Evolutionary conservation across 2,329 filamentous ascomycete genomes (phyloP), one percentile per base, ranked within the genome.

Genomic region (Ilyonectria destructans): DNA sequence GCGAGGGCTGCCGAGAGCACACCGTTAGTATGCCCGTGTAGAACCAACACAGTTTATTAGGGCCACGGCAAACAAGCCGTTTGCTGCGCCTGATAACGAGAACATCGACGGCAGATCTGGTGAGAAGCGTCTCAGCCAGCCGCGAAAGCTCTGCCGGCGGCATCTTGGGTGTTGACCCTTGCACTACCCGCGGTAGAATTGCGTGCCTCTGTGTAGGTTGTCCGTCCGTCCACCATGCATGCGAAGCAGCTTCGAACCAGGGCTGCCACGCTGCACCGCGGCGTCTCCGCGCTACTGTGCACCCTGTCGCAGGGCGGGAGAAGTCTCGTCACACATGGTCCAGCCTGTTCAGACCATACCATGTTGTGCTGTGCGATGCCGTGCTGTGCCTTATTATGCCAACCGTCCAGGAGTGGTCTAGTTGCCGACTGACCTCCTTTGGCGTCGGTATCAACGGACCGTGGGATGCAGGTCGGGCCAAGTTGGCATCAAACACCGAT

Each of bases 21-120:
- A 65, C 63, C 48, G 66, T 63, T 68, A 72, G 59, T 61, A 65
- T 67, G 69, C 31, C 56, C 58, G 55, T 21, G 64, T 37, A 61
- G 62, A 68, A 65, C 70, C 74, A 76, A 75, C 74, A 67, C 35
- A 43, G 40, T 17, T 13, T 54, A 31, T 56, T 5, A 69, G 51
- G 45, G 58, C 33, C 29, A 59, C 61, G 40, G 54, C 48, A 68
- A 60, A 35, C 40, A n/a, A 57, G 58, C 52, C 58, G 57, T 58
- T 67, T 63, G 56, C 65, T 71, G 68, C 74, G 70, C 57, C 69
- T 71, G 71, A 69, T 74, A 70, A 60, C 64, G 66, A 61, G 58
- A 71, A 37, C 62, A 58, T 69, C 54, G 64, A 56, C 59, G 65
- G 51, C 21, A 57, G 45, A 58, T 26, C 63, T 60, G 62, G 49